Percentiles rank a stretch among this genome's conserved stretches.
Conservation (phyloP, 2,329 filamentous ascomycete species). For the Neophaeococcomyces aloes region DNA sequence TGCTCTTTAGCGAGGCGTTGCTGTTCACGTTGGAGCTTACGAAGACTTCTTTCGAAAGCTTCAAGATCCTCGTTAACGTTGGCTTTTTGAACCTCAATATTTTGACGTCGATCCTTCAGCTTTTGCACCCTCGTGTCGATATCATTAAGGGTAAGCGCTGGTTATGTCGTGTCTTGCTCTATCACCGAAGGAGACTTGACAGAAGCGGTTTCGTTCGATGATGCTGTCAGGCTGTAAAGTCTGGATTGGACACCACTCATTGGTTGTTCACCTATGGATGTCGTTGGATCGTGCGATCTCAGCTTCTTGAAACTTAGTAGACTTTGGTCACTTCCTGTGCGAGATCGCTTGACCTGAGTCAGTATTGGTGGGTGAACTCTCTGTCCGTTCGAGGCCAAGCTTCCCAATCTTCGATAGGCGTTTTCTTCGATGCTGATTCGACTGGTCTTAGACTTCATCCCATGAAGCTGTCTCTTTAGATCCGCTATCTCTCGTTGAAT, state of each 20-base stretch:
- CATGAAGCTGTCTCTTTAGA: slow-evolving; percentile 27
- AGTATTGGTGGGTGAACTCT: neutral
- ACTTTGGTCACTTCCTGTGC: neutral
- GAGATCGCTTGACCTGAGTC: neutral
- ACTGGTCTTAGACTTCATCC: neutral
- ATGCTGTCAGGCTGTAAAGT: too few species aligned
- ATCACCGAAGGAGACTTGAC: neutral
- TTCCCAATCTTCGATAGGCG: neutral
- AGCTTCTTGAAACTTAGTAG: too few species aligned
- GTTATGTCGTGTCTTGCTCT: neutral
- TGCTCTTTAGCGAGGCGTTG: too few species aligned
- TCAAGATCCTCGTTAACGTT: slow-evolving; percentile 28
- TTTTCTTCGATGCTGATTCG: neutral
- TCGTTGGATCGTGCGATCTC: too few species aligned
- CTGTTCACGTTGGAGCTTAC: too few species aligned
- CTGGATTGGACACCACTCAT: too few species aligned
- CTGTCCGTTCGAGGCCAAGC: neutral
- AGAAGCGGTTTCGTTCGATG: neutral
- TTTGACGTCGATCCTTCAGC: slow-evolving; percentile 35
- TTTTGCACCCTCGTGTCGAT: slow-evolving; percentile 23
- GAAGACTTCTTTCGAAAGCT: too few species aligned
- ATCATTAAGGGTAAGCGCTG: slow-evolving; percentile 1
- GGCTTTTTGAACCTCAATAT: slow-evolving; percentile 30
- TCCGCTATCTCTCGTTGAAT: slow-evolving; percentile 26
- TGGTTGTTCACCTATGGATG: too few species aligned